These are phyloP conservation scores for Clarireedia hainanense DNA, from an alignment of 2,329 filamentous ascomycete genomes.

Conservation along the genomic window DNA sequence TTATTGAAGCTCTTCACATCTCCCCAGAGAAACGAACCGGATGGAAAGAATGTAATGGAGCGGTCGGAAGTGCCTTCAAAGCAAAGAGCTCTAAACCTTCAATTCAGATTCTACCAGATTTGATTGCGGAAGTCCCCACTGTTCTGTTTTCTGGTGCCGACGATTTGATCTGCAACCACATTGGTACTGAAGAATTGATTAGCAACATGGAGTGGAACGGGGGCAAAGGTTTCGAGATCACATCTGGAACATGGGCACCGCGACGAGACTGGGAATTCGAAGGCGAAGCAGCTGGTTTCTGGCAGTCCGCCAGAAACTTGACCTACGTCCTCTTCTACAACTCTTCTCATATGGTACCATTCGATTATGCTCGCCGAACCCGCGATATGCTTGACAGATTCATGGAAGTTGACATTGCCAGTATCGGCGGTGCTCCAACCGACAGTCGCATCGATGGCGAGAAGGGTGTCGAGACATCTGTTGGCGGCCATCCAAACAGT, in stretches of 20 bases:
- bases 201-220: constrained; percentile 87
- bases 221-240: constrained; percentile 81
- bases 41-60: constrained; percentile 84
- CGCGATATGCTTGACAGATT: constrained; percentile 98
- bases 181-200: constrained; percentile 88
- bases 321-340: constrained; percentile 96
- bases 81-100: constrained; percentile 65
- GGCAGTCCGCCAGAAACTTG: constrained; percentile 88
- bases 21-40: constrained; percentile 74
- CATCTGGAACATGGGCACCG: constrained; percentile 84
- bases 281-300: constrained; percentile 78
- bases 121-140: constrained; percentile 70
- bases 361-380: constrained; percentile 77
- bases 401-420: constrained; percentile 84
- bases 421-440: constrained; percentile 66
- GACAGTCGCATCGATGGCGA: constrained; percentile 64
- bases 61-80: constrained; percentile 65
- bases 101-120: constrained; percentile 64
- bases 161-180: constrained; percentile 94
- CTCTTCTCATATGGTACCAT: constrained; percentile 96
- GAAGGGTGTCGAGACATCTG: constrained; percentile 57
- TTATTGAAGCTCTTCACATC: constrained; percentile 73
- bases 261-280: constrained; percentile 92
- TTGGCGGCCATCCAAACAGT: constrained; percentile 60
- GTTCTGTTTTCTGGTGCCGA: constrained; percentile 89